phyloP scores from a whole-genome alignment of 73 alveolate species.

The Paramecium primaurelia region DNA sequence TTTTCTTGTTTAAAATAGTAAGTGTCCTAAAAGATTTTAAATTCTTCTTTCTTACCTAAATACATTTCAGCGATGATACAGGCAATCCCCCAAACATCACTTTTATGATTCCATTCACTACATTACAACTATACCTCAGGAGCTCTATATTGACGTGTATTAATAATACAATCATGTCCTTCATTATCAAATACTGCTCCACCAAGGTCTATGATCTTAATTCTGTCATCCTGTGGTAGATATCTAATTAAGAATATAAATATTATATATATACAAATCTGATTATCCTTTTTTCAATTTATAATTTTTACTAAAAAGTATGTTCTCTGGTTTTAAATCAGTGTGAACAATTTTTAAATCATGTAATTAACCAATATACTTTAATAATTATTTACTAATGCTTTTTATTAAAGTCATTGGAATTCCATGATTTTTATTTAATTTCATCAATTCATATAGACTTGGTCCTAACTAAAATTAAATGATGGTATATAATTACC shows the following conservation, averaged over 20 bases:
- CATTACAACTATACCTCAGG: constrained; percentile 94
- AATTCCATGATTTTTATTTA: constrained; percentile 84
- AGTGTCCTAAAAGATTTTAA: constrained; percentile 4
- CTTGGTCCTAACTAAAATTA: constrained; percentile 81
- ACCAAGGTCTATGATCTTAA: constrained; percentile 96
- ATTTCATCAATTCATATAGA: constrained; percentile 85
- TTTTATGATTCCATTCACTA: constrained; percentile 83
- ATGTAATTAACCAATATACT: constrained; percentile 72
- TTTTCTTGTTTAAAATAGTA: constrained; percentile 91
- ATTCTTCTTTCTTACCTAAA: constrained; percentile 78
- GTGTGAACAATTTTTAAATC: constrained; percentile 88
- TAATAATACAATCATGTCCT: constrained; percentile 83
- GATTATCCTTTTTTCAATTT: neutral
- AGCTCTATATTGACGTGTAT: constrained; percentile 96
- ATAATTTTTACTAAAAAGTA: constrained; percentile 68
- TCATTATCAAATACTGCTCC: constrained; percentile 86
- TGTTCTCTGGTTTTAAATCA: constrained; percentile 97
- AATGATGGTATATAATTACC: neutral
- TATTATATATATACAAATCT: neutral
- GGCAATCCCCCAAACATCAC: constrained; percentile 97
- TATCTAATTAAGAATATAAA: constrained; percentile 34
- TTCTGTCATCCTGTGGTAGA: constrained; percentile 63
- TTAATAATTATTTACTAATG: constrained; percentile 80
- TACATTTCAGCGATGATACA: constrained; percentile 94
- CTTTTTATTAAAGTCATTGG: constrained; percentile 74